These are phyloP conservation scores for Emergomyces orientalis DNA, from an alignment of 2,329 filamentous ascomycete genomes.

Conservation along the genomic window DNA sequence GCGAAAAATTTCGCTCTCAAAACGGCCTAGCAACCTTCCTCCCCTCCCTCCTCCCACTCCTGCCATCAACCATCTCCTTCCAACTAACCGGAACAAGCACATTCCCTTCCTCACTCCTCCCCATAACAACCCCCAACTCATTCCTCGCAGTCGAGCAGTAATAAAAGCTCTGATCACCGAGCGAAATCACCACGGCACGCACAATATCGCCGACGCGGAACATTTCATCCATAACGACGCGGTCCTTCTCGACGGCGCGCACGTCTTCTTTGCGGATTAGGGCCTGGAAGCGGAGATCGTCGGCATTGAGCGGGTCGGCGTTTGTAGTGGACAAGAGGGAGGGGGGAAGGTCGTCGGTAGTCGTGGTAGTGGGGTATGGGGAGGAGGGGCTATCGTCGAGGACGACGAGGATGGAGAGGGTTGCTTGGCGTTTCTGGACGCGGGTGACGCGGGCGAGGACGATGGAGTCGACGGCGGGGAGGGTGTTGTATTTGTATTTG, in stretches of 20 bases:
- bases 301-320: conserved; percentile 41
- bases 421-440: conserved; percentile 74
- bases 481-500: conserved; percentile 53
- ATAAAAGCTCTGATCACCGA: conserved; percentile 91
- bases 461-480: conserved; percentile 70
- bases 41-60: conserved; percentile 62
- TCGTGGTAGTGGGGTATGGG: conserved; percentile 24
- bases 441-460: conserved; percentile 81
- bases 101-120: conserved; percentile 76
- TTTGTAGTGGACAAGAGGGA: conserved; percentile 21
- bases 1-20: conserved; percentile 38
- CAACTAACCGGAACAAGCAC: conserved; percentile 89
- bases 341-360: conserved; percentile 16
- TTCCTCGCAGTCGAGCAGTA: conserved; percentile 90
- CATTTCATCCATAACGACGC: conserved; percentile 79
- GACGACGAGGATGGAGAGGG: conserved; percentile 76
- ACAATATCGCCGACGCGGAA: conserved; percentile 92
- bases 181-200: conserved; percentile 72
- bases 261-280: conserved; percentile 85
- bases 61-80: conserved; percentile 88
- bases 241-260: conserved; percentile 89
- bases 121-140: conserved; percentile 88
- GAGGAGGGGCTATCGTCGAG: conserved; percentile 39
- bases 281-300: conserved; percentile 65
- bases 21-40: conserved; percentile 93